A percentile compares a stretch with the other conserved stretches of the same genome.
Evolutionary conservation across 495 filamentous ascomycete genomes (phyloP).

Genomic region (Articulospora tetracladia): DNA sequence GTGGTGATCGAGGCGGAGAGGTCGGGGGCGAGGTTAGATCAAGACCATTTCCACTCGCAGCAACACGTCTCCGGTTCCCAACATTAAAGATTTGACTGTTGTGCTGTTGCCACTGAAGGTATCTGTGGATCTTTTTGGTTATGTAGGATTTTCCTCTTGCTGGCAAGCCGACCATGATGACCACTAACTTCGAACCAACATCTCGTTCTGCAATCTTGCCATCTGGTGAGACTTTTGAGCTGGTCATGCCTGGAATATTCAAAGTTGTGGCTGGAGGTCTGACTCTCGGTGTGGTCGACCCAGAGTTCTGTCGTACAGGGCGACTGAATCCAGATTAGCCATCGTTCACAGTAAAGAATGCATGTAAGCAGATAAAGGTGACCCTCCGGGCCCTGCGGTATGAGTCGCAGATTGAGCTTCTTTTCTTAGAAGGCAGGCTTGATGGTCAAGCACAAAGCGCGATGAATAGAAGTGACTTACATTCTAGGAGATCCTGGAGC

Average conservation of each 20-base stretch:
- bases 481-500: slow-evolving; percentile 51
- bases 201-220: slow-evolving; percentile 88
- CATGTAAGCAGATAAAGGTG: background rate
- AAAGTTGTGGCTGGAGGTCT: slow-evolving; percentile 77
- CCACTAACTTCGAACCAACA: slow-evolving; percentile 91
- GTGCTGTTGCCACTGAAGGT: slow-evolving; percentile 96
- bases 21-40: slow-evolving; percentile 33
- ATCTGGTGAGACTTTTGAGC: slow-evolving; percentile 90
- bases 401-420: background rate
- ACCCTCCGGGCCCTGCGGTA: background rate
- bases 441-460: too few species aligned
- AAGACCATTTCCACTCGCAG: slow-evolving; percentile 50
- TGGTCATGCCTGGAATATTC: slow-evolving; percentile 84
- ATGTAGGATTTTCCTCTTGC: slow-evolving; percentile 97
- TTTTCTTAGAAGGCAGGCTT: background rate
- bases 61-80: slow-evolving; percentile 80
- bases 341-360: background rate
- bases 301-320: slow-evolving; percentile 55
- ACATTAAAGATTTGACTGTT: slow-evolving; percentile 96
- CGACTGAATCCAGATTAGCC: slow-evolving; percentile 30
- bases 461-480: slow-evolving; percentile 29
- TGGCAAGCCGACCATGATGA: slow-evolving; percentile 96
- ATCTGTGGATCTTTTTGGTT: slow-evolving; percentile 93
- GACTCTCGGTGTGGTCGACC: slow-evolving; percentile 53
- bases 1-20: slow-evolving; percentile 6